Base-by-base conservation (phyloP, 2,329 filamentous ascomycete genomes). In the Arthrobotrys megalospora region DNA sequence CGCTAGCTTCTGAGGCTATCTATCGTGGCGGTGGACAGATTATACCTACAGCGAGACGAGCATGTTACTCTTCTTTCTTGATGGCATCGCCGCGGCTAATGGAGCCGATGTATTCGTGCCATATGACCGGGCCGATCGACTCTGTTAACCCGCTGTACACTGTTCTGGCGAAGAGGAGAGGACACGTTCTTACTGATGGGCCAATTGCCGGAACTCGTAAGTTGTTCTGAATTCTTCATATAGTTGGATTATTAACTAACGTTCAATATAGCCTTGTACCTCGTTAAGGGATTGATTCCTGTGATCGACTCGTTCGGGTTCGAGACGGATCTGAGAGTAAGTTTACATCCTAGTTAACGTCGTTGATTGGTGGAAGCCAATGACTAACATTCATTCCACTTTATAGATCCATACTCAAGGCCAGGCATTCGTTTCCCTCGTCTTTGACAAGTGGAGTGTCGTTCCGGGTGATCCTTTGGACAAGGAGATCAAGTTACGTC, bases 261-360 rank as follows among this genome's bases (percentile, higher is more conserved):
- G 21, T 52, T 68, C 45, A 11, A 32, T 36, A 55, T 43, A 82
- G 81, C 95, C 3, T 88, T 99, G 10, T 98, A 97, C 85, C 91
- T 92, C 21, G 94, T 97, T 66, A 92, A 91, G 82, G 96, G 96
- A 2, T 87, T 98, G 62, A 90, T 99, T 70, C 96, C 96, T 8
- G 96, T 98, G 76, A 97, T 99, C 83, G 96, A 99, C 86, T 94
- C 91, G 34, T 99, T 99, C 83, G 96, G 96, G 19, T 98, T 99
- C 85, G 96, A 99, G 87, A 98, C 96, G 12, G 96, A 99, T 86
- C 88, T 99, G 73, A 89, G 96, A 78, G 83, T 84, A 81, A 80
- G 82, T 80, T 43, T 50, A 24, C 14, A 2, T 50, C 5, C 3
- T 28, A n/a, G 16, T 10, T 10, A 34, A 34, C 8, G 8, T 16